A percentile compares a stretch with the other conserved stretches of the same genome.
These are phyloP conservation scores for Colletotrichum sp. DNA, from an alignment of 2,329 filamentous ascomycete species.

Conservation along the genomic window DNA sequence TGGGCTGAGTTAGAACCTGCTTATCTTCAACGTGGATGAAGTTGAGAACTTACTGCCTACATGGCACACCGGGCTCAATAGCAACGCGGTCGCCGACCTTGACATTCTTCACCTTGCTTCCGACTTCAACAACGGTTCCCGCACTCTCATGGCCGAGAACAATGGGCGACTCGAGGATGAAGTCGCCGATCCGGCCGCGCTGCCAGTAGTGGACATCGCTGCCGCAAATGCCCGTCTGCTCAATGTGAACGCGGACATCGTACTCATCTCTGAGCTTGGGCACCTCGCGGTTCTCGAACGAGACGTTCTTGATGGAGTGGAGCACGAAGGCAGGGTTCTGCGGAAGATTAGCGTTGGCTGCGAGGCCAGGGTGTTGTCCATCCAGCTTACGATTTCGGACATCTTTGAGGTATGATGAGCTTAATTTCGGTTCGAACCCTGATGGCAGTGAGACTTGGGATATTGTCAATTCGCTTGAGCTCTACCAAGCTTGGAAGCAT, in stretches of 20 bases:
- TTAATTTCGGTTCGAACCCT: neutral
- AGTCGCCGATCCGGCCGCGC: slow-evolving; percentile 51
- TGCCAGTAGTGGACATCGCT: slow-evolving; percentile 52
- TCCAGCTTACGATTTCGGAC: neutral
- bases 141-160: slow-evolving; percentile 52
- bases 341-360: neutral
- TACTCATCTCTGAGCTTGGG: slow-evolving; percentile 41
- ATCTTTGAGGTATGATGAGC: neutral
- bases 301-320: slow-evolving; percentile 45
- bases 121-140: slow-evolving; percentile 45
- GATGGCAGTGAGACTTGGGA: neutral
- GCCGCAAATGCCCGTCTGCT: slow-evolving; percentile 53
- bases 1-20: slow-evolving; percentile 12
- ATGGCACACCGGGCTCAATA: slow-evolving; percentile 53
- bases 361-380: neutral
- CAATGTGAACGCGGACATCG: slow-evolving; percentile 48
- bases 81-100: slow-evolving; percentile 50
- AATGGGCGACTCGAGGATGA: slow-evolving; percentile 46
- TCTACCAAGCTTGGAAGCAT: neutral
- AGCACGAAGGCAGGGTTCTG: slow-evolving; percentile 54
- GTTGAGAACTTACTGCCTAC: slow-evolving; percentile 22
- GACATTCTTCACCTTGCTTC: slow-evolving; percentile 43
- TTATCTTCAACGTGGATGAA: neutral
- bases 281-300: slow-evolving; percentile 46
- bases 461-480: neutral